A percentile compares a stretch with the other conserved stretches of the same genome.
phyloP scores from a whole-genome alignment of 805 yeast species.

The Torulaspora franciscae region DNA sequence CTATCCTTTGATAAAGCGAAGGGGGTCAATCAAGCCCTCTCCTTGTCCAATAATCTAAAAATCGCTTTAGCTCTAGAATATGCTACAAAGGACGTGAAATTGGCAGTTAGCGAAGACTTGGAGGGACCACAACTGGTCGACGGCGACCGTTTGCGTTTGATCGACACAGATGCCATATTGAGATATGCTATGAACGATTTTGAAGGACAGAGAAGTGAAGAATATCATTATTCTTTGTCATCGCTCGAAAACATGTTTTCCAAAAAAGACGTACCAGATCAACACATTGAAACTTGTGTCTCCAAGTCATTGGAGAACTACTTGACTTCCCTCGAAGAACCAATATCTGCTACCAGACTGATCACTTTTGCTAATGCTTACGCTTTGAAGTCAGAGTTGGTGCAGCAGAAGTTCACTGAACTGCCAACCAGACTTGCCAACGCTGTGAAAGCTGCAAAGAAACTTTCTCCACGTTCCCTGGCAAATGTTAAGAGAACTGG shows the following conservation, averaged over 20 bases:
- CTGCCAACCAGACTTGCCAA: conserved; percentile 37
- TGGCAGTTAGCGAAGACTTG: conserved; percentile 20
- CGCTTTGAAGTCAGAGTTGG: conserved; percentile 36
- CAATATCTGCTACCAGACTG: conserved; percentile 47
- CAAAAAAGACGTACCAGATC: conserved; percentile 36
- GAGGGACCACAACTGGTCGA: conserved; percentile 28
- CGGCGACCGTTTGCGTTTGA: conserved; percentile 40
- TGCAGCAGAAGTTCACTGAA: conserved; percentile 26
- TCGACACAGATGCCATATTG: conserved; percentile 66
- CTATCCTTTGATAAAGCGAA: conserved; percentile 31
- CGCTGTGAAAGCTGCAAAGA: conserved; percentile 45
- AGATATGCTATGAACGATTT: conserved; percentile 56
- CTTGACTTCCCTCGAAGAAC: conserved; percentile 26
- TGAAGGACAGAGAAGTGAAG: conserved; percentile 32
- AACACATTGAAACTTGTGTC: conserved; percentile 41
- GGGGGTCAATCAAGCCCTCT: conserved; percentile 18
- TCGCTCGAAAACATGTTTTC: conserved; percentile 22
- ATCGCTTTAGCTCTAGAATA: conserved; percentile 31
- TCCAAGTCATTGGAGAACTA: conserved; percentile 37
- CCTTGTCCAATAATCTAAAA: conserved; percentile 33
- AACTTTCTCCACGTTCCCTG: conserved; percentile 33
- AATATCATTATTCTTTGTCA: conserved; percentile 24
- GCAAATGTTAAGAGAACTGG: conserved; percentile 41
- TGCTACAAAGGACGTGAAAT: conserved; percentile 24
- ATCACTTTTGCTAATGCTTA: conserved; percentile 56